These are phyloP conservation scores for Cordyceps javanica DNA, from an alignment of 2,329 filamentous ascomycete genomes.

Conservation along the genomic window DNA sequence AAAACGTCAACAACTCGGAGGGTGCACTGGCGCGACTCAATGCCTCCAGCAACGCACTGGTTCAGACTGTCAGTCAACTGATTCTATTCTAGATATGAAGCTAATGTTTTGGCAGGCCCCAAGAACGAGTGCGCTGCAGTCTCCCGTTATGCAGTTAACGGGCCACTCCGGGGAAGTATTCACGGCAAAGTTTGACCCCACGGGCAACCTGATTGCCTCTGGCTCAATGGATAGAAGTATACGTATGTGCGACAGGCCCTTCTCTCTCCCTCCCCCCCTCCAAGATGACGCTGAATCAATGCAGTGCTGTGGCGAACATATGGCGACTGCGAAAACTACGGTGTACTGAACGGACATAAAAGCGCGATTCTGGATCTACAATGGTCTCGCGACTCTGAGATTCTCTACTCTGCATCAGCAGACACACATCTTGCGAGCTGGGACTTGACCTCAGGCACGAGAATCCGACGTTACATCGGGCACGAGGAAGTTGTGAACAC, in stretches of 20 bases:
- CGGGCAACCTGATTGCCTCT: slow-evolving; percentile 83
- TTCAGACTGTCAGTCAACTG: slow-evolving; percentile 41
- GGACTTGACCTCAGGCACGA: slow-evolving; percentile 86
- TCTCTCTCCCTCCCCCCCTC: neutral
- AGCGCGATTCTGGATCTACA: slow-evolving; percentile 87
- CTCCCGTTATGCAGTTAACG: slow-evolving; percentile 89
- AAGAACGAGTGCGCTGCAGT: slow-evolving; percentile 75
- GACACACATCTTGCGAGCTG: slow-evolving; percentile 92
- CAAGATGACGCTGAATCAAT: slow-evolving; percentile 13
- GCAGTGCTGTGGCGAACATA: slow-evolving; percentile 90
- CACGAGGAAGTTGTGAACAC: slow-evolving; percentile 96
- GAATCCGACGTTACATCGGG: slow-evolving; percentile 85
- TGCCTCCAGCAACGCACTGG: slow-evolving; percentile 41
- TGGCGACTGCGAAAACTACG: slow-evolving; percentile 92
- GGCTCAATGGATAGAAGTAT: slow-evolving; percentile 93
- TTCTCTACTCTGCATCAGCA: slow-evolving; percentile 86
- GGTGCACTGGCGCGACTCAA: slow-evolving; percentile 46
- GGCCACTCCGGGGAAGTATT: slow-evolving; percentile 85
- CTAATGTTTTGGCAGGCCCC: slow-evolving; percentile 50
- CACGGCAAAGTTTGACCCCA: slow-evolving; percentile 80
- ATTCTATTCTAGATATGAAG: neutral
- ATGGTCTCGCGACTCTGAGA: slow-evolving; percentile 91
- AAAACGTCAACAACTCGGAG: slow-evolving; percentile 55
- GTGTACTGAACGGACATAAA: slow-evolving; percentile 79
- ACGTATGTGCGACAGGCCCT: slow-evolving; percentile 52